A percentile compares a stretch with the other conserved stretches of the same genome.
Conservation (phyloP, 352 stramenopile species). For the Phytophthora macrochlamydospora region DNA sequence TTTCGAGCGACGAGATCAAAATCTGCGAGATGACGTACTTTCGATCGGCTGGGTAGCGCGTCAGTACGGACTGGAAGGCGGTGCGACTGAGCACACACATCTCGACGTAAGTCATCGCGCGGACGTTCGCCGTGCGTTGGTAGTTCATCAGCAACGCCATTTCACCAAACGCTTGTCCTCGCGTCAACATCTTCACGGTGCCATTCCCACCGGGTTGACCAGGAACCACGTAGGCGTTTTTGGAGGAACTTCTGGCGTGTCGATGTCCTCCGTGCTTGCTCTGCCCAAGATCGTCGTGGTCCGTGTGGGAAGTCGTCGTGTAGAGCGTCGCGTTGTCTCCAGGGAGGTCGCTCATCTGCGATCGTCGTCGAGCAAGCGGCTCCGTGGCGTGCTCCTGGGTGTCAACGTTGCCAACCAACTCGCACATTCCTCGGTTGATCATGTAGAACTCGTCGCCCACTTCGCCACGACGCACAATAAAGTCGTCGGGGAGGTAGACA, state of each 20-base stretch:
- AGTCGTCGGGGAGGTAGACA: slow-evolving; percentile 69
- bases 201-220: slow-evolving; percentile 8
- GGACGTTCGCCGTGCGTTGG: slow-evolving; percentile 43
- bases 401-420: slow-evolving; percentile 33
- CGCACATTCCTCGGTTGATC: slow-evolving; percentile 58
- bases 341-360: slow-evolving; percentile 8
- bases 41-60: slow-evolving; percentile 34
- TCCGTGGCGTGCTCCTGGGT: slow-evolving; percentile 30
- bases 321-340: slow-evolving; percentile 26
- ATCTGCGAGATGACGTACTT: slow-evolving; percentile 41
- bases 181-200: slow-evolving; percentile 17
- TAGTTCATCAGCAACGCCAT: slow-evolving; percentile 59
- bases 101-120: slow-evolving; percentile 48
- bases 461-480: slow-evolving; percentile 56
- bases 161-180: slow-evolving; percentile 52
- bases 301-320: slow-evolving; percentile 27
- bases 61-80: slow-evolving; percentile 39
- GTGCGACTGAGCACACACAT: slow-evolving; percentile 49
- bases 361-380: slow-evolving; percentile 21
- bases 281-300: slow-evolving; percentile 14
- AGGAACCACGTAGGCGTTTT: slow-evolving; percentile 18
- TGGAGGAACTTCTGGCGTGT: not conserved
- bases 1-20: slow-evolving; percentile 36
- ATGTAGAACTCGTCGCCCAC: slow-evolving; percentile 66
- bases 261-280: slow-evolving; percentile 2